phyloP scores from a whole-genome alignment of 169 alveolate species.

The Plasmodium cynomolgi region DNA sequence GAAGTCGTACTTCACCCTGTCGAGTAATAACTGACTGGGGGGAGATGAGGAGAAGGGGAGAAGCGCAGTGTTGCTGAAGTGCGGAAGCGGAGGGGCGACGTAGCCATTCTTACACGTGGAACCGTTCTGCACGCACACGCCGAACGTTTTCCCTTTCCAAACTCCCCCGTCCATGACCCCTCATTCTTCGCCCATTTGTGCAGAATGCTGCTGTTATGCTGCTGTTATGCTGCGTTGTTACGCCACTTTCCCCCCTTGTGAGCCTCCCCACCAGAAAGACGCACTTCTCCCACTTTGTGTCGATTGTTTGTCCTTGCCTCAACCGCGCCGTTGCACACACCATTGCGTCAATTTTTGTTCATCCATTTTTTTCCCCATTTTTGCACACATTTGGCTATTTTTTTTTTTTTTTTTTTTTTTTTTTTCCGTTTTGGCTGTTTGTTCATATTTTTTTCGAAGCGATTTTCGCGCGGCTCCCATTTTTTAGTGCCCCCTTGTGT shows the following conservation, averaged over 20 bases:
- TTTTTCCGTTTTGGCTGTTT: background rate
- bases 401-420: background rate
- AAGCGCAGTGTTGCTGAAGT: background rate
- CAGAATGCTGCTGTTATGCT: background rate
- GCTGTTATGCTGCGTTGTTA: background rate
- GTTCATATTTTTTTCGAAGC: background rate
- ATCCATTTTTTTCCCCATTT: background rate
- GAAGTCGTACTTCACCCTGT: constrained; percentile 76
- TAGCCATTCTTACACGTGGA: background rate
- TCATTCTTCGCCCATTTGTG: background rate
- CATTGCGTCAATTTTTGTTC: background rate
- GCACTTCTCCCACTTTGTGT: background rate
- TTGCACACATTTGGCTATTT: background rate
- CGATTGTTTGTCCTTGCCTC: background rate
- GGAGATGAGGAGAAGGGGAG: background rate
- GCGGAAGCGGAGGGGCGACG: background rate
- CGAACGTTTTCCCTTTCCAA: background rate
- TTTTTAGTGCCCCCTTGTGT: background rate
- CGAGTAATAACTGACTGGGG: constrained; percentile 15
- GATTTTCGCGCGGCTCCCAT: background rate
- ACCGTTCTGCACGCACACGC: background rate
- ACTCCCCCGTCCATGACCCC: background rate
- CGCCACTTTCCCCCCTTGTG: background rate
- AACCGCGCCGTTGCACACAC: background rate
- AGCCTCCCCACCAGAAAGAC: background rate